Evolutionary conservation across 2,329 filamentous ascomycete species (phyloP).

Genomic region (Graphilbum ipis-grandicollis): DNA sequence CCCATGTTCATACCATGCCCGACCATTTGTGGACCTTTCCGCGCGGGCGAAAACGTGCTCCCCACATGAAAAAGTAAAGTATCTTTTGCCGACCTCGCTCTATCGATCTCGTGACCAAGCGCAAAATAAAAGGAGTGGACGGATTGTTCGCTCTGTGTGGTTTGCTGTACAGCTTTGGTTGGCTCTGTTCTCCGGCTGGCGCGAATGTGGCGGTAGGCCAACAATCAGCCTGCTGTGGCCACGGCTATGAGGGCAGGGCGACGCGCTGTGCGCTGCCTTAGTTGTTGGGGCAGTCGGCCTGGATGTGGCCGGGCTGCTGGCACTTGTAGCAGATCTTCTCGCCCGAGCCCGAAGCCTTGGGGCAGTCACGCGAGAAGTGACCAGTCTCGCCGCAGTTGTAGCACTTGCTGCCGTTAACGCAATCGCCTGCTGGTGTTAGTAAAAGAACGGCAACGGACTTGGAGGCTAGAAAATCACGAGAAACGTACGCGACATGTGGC

Average conservation of each 20-base stretch:
- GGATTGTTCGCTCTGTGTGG: slow-evolving; percentile 2
- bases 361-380: slow-evolving; percentile 90
- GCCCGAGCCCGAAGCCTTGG: slow-evolving; percentile 67
- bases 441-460: too few species aligned
- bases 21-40: slow-evolving; percentile 10
- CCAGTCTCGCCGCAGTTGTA: slow-evolving; percentile 96
- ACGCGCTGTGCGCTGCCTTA: slow-evolving; percentile 16
- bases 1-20: slow-evolving; percentile 14
- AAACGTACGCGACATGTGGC: slow-evolving; percentile 78
- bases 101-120: slow-evolving; percentile 7
- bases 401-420: slow-evolving; percentile 98
- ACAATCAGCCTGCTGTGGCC: slow-evolving; percentile 6
- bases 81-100: slow-evolving; percentile 12
- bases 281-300: slow-evolving; percentile 83
- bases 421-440: slow-evolving; percentile 47
- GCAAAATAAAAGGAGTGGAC: slow-evolving; percentile 4
- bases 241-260: not conserved
- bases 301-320: slow-evolving; percentile 71
- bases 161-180: slow-evolving; percentile 4
- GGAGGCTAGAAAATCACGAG: not conserved
- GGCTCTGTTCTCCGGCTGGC: slow-evolving; percentile 5
- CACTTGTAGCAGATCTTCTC: slow-evolving; percentile 99
- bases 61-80: slow-evolving; percentile 14
- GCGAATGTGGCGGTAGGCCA: slow-evolving; percentile 3
- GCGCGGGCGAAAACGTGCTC: slow-evolving; percentile 11